These are phyloP conservation scores for Starmerella kuoi DNA, from an alignment of 805 yeast genomes.

Conservation along the genomic window DNA sequence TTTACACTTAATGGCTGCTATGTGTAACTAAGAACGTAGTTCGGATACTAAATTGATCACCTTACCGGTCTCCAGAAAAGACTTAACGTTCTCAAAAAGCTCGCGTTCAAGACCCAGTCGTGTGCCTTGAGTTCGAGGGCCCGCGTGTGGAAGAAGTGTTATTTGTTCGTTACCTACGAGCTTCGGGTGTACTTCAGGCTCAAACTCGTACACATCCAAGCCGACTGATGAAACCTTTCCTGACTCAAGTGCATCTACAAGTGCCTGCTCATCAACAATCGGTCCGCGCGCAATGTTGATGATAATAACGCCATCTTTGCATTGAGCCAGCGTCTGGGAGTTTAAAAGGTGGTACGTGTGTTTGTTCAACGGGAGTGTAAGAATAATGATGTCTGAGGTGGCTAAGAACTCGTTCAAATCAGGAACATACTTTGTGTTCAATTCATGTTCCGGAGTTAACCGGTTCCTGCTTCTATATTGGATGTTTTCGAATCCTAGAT, in stretches of 20 bases:
- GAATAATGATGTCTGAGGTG: constrained; percentile 54
- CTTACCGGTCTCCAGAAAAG: constrained; percentile 47
- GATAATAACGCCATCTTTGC: constrained; percentile 71
- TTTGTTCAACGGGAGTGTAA: constrained; percentile 66
- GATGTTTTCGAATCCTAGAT: constrained; percentile 39
- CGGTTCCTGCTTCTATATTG: constrained; percentile 40
- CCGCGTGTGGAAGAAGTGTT: constrained; percentile 79
- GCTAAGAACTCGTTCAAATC: constrained; percentile 47
- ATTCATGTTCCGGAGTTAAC: constrained; percentile 37
- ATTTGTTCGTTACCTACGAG: constrained; percentile 39
- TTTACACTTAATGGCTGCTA: not conserved
- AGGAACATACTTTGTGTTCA: constrained; percentile 33
- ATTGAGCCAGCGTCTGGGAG: constrained; percentile 44
- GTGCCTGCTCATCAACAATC: constrained; percentile 47
- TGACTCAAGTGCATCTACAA: constrained; percentile 37
- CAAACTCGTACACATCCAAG: constrained; percentile 53
- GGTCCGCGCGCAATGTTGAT: constrained; percentile 86
- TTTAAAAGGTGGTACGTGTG: constrained; percentile 60
- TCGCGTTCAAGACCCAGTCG: constrained; percentile 60
- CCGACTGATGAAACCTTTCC: constrained; percentile 51
- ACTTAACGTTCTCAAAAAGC: constrained; percentile 50
- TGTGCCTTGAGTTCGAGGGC: constrained; percentile 67
- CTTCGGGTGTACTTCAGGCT: constrained; percentile 48
- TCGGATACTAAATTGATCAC: constrained; percentile 42
- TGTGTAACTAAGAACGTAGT: not conserved